Evolutionary conservation across 1,284 basidiomycete species (phyloP), one percentile per base, ranked within the genome.

Genomic region (Gomphus bonarii): DNA sequence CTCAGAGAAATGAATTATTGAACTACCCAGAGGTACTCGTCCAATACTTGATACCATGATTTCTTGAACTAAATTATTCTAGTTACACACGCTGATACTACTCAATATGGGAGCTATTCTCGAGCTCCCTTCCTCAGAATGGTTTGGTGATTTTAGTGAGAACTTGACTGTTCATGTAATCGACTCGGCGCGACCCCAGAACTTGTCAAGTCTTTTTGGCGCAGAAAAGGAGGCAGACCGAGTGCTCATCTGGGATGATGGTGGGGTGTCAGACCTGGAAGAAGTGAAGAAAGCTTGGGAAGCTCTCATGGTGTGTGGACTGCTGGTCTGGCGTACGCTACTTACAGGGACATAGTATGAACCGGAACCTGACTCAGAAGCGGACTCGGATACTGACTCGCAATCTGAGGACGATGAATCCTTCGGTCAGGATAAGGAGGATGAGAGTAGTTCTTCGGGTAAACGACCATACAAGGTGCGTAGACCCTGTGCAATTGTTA

Each of bases 71-170:
- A 54, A 55, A 62, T 44, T 63, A 54, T 35, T 48, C 8, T 48
- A 98, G 90, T 77, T 99, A 25, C 91, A 92, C 65, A 92, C 92
- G 0, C 78, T 99, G 50, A 83, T 99, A 54, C 79, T 99, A 47
- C 71, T 99, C 51, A 97, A 97, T 63, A 88, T 99, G 70, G 97
- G 97, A 44, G 85, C 87, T 1, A 82, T 95, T 53, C 78, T 94
- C 36, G 90, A 95, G 61, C 76, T 99, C 7, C 81, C 90, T 1
- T 79, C 80, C 1, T 66, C 75, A 4, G 77, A 80, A 35, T 90
- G 86, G 85, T 88, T 91, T 68, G 88, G 87, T 14, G 78, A 81
- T 50, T 87, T 88, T 65, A 65, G 73, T 44, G 65, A 72, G 3
- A 73, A 74, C 62, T 74, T 86, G 31, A 82, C 79, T 18, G 80